These are phyloP conservation scores for Solanum appendiculatum DNA, from an alignment of 257 asterid species.

Conservation along the genomic window DNA sequence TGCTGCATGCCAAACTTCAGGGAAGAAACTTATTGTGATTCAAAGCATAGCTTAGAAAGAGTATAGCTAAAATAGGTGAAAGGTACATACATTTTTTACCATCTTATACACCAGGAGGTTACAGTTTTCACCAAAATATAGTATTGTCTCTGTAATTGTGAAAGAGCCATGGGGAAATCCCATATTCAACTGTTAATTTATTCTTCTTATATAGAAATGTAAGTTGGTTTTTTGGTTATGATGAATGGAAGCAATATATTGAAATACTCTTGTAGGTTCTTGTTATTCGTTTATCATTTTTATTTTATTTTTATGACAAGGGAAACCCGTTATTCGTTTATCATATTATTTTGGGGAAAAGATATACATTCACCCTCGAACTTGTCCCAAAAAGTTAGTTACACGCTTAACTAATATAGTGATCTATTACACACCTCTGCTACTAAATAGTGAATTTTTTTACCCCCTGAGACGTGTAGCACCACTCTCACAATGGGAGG, in stretches of 20 bases:
- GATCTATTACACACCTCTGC: too few relatives aligned
- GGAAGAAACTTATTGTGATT: not conserved
- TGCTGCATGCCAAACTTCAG: not conserved
- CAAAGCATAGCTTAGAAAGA: conserved; percentile 3
- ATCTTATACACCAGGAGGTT: not conserved
- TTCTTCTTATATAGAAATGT: not conserved
- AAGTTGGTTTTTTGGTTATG: not conserved
- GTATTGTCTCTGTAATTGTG: not conserved
- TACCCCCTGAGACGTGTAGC: too few relatives aligned
- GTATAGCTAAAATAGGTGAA: conserved; percentile 4
- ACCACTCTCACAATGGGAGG: too few relatives aligned
- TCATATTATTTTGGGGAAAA: too few relatives aligned
- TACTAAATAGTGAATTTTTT: too few relatives aligned
- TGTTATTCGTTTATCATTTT: too few relatives aligned
- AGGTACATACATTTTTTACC: not conserved
- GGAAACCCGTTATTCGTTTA: too few relatives aligned
- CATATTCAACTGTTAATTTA: not conserved
- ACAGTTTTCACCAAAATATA: not conserved
- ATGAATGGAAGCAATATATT: not conserved
- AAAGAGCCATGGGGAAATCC: not conserved
- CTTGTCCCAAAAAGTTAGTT: too few relatives aligned
- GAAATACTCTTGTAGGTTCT: not conserved
- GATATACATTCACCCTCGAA: too few relatives aligned
- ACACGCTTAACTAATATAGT: too few relatives aligned
- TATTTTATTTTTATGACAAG: too few relatives aligned